Conservation (phyloP, 495 filamentous ascomycete genomes). For the Staphylotrichum tortipilum region DNA sequence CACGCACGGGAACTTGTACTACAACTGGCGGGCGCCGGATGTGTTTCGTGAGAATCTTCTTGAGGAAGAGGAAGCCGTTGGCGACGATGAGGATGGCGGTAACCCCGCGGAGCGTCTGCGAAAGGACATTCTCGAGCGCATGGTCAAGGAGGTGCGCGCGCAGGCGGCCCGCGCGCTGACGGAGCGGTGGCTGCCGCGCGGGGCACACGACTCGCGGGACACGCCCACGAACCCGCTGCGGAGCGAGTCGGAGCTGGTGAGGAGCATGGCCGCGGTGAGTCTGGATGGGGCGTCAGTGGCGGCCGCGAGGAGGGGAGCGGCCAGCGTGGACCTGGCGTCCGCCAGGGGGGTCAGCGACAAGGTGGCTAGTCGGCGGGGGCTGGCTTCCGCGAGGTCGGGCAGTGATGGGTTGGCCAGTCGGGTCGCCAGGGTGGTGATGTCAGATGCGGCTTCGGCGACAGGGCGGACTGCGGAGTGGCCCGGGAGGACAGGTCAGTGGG, state of each 20-base stretch:
- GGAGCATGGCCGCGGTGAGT: background rate
- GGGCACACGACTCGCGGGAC: slow-evolving; percentile 11
- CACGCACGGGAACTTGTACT: slow-evolving; percentile 28
- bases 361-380: background rate
- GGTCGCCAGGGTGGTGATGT: background rate
- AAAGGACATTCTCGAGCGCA: slow-evolving; percentile 9
- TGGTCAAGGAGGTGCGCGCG: slow-evolving; percentile 6
- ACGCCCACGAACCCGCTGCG: slow-evolving; percentile 8
- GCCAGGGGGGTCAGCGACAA: background rate
- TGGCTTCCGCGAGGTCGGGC: background rate
- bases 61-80: too few species aligned
- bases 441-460: too few species aligned
- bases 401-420: background rate
- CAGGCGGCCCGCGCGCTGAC: background rate
- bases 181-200: background rate
- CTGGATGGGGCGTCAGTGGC: background rate
- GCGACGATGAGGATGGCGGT: too few species aligned
- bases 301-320: background rate
- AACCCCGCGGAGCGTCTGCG: background rate
- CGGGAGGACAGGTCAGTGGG: too few species aligned
- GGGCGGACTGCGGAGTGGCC: too few species aligned
- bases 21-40: slow-evolving; percentile 27
- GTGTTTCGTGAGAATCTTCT: too few species aligned
- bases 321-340: background rate
- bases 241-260: background rate